Conservation (phyloP, 331 rosid species). For the Erythrophleum ivorense region DNA sequence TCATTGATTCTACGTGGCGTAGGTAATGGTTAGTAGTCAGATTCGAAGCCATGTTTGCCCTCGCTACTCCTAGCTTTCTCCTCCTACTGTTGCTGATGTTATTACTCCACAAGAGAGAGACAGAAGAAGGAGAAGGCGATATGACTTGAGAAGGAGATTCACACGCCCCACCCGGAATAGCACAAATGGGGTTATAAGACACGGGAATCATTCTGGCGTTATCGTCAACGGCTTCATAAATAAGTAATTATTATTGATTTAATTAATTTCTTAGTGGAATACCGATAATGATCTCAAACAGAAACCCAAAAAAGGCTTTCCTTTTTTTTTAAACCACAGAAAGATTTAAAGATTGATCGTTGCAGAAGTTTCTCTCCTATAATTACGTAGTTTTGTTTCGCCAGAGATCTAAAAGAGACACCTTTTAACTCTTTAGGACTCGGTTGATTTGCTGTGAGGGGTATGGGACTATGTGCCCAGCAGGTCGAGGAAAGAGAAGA, state of each 20-base stretch:
- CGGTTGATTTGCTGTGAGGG: not conserved
- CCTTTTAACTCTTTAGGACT: not conserved
- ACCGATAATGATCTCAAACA: not conserved
- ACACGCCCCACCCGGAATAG: not conserved
- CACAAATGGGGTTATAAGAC: slow-evolving; percentile 7
- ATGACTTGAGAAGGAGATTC: not conserved
- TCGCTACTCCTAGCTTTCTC: slow-evolving; percentile 18
- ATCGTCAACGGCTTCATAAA: not conserved
- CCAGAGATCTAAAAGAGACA: not conserved
- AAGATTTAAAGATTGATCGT: not conserved
- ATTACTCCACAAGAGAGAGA: slow-evolving; percentile 4
- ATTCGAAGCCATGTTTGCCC: slow-evolving; percentile 47
- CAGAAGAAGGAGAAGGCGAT: not conserved
- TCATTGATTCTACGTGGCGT: slow-evolving; percentile 66
- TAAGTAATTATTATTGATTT: not conserved
- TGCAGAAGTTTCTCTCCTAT: not conserved
- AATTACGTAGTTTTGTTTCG: not conserved
- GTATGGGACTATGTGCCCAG: not conserved
- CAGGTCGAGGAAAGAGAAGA: not conserved
- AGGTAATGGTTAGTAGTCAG: slow-evolving; percentile 36
- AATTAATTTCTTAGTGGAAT: not conserved
- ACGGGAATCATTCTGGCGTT: slow-evolving; percentile 29
- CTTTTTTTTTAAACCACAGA: not conserved
- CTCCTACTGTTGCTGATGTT: not conserved
- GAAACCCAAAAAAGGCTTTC: not conserved